phyloP scores from a whole-genome alignment of 176 grass and related monocot genomes.

The Avena sativa region DNA sequence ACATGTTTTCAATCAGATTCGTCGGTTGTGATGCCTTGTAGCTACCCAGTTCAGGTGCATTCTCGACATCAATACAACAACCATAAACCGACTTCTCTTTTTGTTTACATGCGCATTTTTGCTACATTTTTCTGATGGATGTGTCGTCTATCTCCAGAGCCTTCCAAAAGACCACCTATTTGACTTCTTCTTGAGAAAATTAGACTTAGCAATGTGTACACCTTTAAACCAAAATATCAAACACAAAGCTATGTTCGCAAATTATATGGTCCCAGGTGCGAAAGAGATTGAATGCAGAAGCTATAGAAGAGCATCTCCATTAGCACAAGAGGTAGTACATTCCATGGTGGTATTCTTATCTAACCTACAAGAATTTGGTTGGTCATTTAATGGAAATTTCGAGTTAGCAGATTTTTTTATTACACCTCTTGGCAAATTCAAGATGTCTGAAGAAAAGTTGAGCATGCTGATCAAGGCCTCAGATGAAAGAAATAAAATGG shows the following conservation, averaged over 20 bases:
- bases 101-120: neutral
- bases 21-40: neutral
- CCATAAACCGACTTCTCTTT: neutral
- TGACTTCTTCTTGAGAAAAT: neutral
- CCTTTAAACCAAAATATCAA: neutral
- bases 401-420: neutral
- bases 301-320: neutral
- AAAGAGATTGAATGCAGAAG: neutral
- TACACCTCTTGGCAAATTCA: neutral
- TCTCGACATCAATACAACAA: neutral
- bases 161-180: neutral
- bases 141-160: neutral
- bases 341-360: neutral
- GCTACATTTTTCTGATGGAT: neutral
- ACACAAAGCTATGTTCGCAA: neutral
- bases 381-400: neutral
- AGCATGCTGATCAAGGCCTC: neutral
- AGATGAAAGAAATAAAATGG: neutral
- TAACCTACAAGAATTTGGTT: neutral
- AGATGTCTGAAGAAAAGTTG: constrained; percentile 1
- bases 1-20: neutral
- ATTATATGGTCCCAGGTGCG: neutral
- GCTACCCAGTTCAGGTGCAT: neutral
- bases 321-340: neutral
- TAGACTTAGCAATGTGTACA: neutral